These are phyloP conservation scores for Knoxdaviesia proteae DNA, from an alignment of 2,329 filamentous ascomycete species.

Conservation along the genomic window DNA sequence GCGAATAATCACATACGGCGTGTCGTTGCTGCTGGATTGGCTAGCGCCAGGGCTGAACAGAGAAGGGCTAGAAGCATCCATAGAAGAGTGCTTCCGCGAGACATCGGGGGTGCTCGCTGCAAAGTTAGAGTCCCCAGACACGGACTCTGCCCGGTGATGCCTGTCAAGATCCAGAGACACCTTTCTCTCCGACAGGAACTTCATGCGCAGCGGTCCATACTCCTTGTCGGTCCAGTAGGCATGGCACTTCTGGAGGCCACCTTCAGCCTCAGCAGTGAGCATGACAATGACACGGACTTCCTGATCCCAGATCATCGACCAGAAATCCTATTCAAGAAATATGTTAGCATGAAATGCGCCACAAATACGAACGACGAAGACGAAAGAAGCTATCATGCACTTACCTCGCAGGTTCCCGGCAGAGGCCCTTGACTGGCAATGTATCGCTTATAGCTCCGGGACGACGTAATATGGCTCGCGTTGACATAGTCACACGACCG, in stretches of 20 bases:
- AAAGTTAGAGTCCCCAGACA: constrained; percentile 2
- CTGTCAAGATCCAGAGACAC: constrained; percentile 51
- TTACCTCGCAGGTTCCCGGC: constrained; percentile 74
- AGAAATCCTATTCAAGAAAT: constrained; percentile 53
- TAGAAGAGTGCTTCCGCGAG: no score
- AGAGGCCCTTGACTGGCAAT: constrained; percentile 91
- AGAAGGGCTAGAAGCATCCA: no score
- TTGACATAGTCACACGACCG: constrained; percentile 82
- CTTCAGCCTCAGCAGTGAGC: constrained; percentile 85
- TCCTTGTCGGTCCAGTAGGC: constrained; percentile 71
- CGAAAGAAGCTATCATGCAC: constrained; percentile 9
- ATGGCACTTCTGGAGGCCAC: constrained; percentile 85
- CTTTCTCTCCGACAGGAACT: constrained; percentile 60
- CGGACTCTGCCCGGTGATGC: constrained; percentile 18
- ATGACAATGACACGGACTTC: constrained; percentile 90
- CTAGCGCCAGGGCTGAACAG: background rate
- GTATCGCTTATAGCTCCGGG: constrained; percentile 72
- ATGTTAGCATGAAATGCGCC: constrained; percentile 10
- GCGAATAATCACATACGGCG: constrained; percentile 61
- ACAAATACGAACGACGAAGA: background rate
- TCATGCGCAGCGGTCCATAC: constrained; percentile 60
- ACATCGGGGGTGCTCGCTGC: constrained; percentile 9
- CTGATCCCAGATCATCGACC: constrained; percentile 94
- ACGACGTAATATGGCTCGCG: constrained; percentile 65
- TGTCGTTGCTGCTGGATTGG: constrained; percentile 22